Base-by-base conservation (phyloP, 495 filamentous ascomycete species). In the Ramalina intermedia region DNA sequence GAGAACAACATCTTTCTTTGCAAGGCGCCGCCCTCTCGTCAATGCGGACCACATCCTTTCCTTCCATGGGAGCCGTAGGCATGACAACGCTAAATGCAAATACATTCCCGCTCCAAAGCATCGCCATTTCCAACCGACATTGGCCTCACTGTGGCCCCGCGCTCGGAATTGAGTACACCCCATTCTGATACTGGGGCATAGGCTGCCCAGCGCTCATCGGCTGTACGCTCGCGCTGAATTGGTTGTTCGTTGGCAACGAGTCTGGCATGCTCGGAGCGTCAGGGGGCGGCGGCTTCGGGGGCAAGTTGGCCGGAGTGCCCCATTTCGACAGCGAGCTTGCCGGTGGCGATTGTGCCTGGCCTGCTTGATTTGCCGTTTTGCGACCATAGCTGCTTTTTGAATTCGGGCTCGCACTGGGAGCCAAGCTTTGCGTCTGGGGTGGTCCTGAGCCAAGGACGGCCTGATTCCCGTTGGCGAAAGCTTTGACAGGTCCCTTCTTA, bases 251-350 rank as follows among this genome's bases (percentile, higher is more conserved):
- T 5, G 57, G 57, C 7, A 60, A 50, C 18, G 57, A 55, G 33
- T 57, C 55, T 2, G 54, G 51, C 41, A 60, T 51, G 38, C 46
- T 53, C n/a, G 68, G 61, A 13, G 72, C 68, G 52, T 74, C 69
- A 8, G 72, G 72, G 26, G 73, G 73, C 17, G 73, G 73, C 18
- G 73, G 73, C 55, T 76, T 76, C 12, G 69, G 70, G 37, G 72
- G 72, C 17, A 76, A 63, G 55, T 75, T 70, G 24, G 71, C 67
- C 5, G 72, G 72, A 0, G 70, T 75, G 12, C 72, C 70, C 72
- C 72, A 76, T 65, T 75, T 76, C 0, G 72, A 52, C 11, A 60
- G 47, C 20, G 57, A 52, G 24, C 50, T 60, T 14, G 50, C 45
- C 4, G 38, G 42, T 12, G 55, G 49, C 23, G 55, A 49, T 4